Conservation (phyloP, 768 basidiomycete species). For the Leucocoprinus birnbaumii region DNA sequence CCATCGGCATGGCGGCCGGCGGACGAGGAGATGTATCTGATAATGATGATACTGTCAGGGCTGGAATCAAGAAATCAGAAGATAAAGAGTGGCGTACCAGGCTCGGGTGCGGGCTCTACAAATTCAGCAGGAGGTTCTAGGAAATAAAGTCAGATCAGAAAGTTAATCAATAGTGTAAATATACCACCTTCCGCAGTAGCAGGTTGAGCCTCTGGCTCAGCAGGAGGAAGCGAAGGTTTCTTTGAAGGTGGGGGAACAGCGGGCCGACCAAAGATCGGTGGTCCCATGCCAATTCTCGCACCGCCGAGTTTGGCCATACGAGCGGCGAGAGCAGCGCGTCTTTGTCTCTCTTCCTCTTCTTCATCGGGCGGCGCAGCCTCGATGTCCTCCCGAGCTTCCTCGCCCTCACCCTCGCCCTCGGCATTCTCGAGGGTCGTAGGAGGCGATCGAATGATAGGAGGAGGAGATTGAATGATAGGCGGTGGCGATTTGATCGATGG, state of each 20-base stretch:
- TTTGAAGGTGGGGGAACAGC: slow-evolving; percentile 29
- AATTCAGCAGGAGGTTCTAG: neutral
- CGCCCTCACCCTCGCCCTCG: slow-evolving; percentile 13
- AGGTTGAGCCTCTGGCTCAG: neutral
- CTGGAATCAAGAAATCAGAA: neutral
- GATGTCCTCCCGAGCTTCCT: neutral
- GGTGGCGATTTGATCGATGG: slow-evolving; percentile 20
- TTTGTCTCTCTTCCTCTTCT: slow-evolving; percentile 73
- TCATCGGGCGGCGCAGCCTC: slow-evolving; percentile 34
- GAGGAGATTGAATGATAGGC: slow-evolving; percentile 15
- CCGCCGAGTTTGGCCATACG: slow-evolving; percentile 93
- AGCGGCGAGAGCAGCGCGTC: slow-evolving; percentile 85
- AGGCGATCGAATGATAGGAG: slow-evolving; percentile 11
- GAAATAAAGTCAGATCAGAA: neutral
- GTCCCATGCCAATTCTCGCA: slow-evolving; percentile 75
- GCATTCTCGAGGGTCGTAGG: slow-evolving; percentile 12
- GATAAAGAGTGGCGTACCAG: neutral
- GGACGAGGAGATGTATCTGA: slow-evolving; percentile 33
- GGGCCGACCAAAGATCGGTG: slow-evolving; percentile 62
- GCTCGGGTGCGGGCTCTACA: neutral
- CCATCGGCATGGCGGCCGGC: slow-evolving; percentile 63
- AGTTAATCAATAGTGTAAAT: neutral
- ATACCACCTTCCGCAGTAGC: slow-evolving; percentile 1
- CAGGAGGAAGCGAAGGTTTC: slow-evolving; percentile 18
- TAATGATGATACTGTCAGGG: neutral